Evolutionary conservation across 192 early-diverging fungal species (phyloP).

Genomic region (Coemansia sp.): DNA sequence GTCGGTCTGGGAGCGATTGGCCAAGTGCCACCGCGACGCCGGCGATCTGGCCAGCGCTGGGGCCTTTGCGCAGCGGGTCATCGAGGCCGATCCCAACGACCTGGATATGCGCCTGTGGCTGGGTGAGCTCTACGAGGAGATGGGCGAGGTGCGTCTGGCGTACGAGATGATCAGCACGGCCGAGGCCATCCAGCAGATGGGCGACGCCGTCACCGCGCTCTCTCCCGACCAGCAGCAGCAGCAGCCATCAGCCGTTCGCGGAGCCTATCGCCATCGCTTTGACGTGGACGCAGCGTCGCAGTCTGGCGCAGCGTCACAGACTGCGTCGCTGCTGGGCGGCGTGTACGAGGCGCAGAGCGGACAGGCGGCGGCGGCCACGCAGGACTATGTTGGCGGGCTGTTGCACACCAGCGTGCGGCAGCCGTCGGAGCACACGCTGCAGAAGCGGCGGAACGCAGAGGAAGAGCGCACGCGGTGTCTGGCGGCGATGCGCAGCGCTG

Average conservation of each 20-base stretch:
- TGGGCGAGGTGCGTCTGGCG: conserved; percentile 50
- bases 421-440: conserved; percentile 20
- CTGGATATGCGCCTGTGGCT: conserved; percentile 62
- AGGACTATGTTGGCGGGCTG: background rate
- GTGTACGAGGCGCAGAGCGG: background rate
- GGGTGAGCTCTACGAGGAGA: conserved; percentile 64
- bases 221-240: background rate
- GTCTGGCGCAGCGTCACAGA: background rate
- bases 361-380: background rate
- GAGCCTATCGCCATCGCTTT: background rate
- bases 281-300: background rate
- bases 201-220: background rate
- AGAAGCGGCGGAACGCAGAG: conserved; percentile 27
- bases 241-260: background rate
- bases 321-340: background rate
- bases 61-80: conserved; percentile 52
- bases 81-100: conserved; percentile 59
- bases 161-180: conserved; percentile 38
- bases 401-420: conserved; percentile 21
- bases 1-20: conserved; percentile 60
- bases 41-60: conserved; percentile 59
- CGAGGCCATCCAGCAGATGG: conserved; percentile 30
- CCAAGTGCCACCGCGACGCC: conserved; percentile 60
- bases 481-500: conserved; percentile 39
- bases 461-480: conserved; percentile 30